Evolutionary conservation across 345 rosid genomes (phyloP), one percentile per base, ranked within the genome.

Genomic region (Hibiscus trionum): DNA sequence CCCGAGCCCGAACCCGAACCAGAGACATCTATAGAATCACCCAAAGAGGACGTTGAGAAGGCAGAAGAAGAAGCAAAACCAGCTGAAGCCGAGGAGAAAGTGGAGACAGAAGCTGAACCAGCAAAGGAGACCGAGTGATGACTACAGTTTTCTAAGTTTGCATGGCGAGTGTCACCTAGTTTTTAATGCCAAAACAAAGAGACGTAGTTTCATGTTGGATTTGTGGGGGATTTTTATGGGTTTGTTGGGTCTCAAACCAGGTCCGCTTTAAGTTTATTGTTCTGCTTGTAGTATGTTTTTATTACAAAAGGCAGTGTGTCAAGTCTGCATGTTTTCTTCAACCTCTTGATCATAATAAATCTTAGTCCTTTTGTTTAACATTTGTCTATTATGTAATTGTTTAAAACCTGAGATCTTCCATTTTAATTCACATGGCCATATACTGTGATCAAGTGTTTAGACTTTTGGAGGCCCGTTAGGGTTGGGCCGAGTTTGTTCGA

Each of bases 1-100:
- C 66, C 31, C 15, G 44, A 29, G 5, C 66, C 31, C 15, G 77
- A 31, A 66, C 4, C 61, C 8, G 77, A 47, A 61, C 31, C 77
- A 0, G 75, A 62, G 42, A 60, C 73, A 1, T 69, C 63, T 42
- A 75, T 61, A 4, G 80, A 84, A 66, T 79, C 71, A 24, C 77
- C 82, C 42, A 79, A 80, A 27, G 44, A 76, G 29, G 78, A 70
- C 56, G 80, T 44, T 42, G 67, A 49, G 0, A 68, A 77, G 69
- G 80, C 44, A 39, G n/a, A 33, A 53, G 57, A 75, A 72, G 81
- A 80, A 62, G 74, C 74, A 57, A 73, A 75, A 50, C 61, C 77
- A 19, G 72, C 31, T 16, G 75, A 74, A 29, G 60, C 37, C 37
- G 37, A 33, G 6, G 37, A 33, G 37, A 33, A 63, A 12, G 68